A percentile compares a stretch with the other conserved stretches of the same genome.
phyloP scores from a whole-genome alignment of 768 basidiomycete species.

The Boletus bicolor region DNA sequence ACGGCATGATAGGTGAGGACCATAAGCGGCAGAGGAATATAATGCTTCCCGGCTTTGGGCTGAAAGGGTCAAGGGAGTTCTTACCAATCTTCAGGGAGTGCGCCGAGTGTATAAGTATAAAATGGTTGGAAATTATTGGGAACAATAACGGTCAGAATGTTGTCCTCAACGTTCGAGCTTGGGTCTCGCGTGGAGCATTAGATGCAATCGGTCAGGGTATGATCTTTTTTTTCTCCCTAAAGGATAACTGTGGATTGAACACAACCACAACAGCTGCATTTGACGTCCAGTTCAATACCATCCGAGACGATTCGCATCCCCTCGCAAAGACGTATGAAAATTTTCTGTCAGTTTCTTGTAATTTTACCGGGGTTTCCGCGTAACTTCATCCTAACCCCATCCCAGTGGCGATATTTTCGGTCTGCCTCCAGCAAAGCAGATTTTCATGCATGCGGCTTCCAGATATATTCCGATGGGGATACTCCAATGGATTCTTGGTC shows the following conservation, averaged over 20 bases:
- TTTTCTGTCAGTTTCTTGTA: neutral
- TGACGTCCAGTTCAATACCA: constrained; percentile 29
- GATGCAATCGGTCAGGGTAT: constrained; percentile 49
- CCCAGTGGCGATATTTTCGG: constrained; percentile 13
- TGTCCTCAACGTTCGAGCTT: constrained; percentile 18
- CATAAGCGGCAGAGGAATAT: constrained; percentile 53
- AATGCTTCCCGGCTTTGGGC: constrained; percentile 54
- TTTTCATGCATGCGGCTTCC: constrained; percentile 8
- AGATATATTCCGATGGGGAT: constrained; percentile 4
- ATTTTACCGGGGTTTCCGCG: too few relatives aligned
- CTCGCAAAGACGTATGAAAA: constrained; percentile 7
- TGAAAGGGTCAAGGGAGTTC: constrained; percentile 47
- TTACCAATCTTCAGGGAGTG: constrained; percentile 46
- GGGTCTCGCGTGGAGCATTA: constrained; percentile 41
- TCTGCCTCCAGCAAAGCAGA: neutral
- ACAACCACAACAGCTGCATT: constrained; percentile 37
- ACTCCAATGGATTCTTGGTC: neutral
- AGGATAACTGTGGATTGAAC: too few relatives aligned
- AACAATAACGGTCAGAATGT: neutral
- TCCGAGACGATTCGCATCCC: neutral
- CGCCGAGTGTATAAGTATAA: constrained; percentile 15
- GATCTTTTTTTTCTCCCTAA: neutral
- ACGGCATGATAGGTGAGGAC: constrained; percentile 29
- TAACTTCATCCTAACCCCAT: neutral
- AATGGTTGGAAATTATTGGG: constrained; percentile 18